Base-by-base conservation (phyloP, 345 rosid species). In the Melaleuca alternifolia region DNA sequence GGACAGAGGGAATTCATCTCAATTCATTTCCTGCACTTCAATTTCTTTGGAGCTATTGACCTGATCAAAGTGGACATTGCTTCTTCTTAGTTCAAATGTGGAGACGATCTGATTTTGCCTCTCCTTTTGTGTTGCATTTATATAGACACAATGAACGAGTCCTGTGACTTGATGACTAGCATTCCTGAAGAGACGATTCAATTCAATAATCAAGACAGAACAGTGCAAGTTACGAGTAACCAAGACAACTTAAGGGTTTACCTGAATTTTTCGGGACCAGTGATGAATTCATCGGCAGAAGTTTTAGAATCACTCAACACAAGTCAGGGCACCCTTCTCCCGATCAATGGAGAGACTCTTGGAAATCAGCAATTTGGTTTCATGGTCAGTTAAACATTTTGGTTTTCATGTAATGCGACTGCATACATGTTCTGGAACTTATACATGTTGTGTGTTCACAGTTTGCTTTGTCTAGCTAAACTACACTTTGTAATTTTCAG, bases 351-450 rank as follows among this genome's bases (percentile, higher is more conserved):
- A 28, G 85, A 93, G 87, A 92, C 83, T 88, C 89, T 83, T 54
- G 94, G 93, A 37, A 94, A 94, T 88, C 95, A 94, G 52, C 93
- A 94, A 88, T 97, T 95, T 87, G 96, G 97, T 50, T 97, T 94
- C 89, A 85, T 89, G 97, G 98, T 94, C 51, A 89, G 93, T 89
- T 41, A 41, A 41, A 41, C 2, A 41, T 41, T 41, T 41, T 41
- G 41, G 41, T 41, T 41, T 41, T 41, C 41, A 41, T 41, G 41
- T 41, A 41, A 41, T 41, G 41, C 41, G 41, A 41, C 41, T 41
- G 41, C 41, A 41, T 41, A 41, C 41, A 2, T 41, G 41, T 41
- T 41, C 2, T 41, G 41, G 41, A 41, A 41, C 41, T 41, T 41
- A 2, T 4, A 41, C 41, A 41, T 41, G 41, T 41, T 41, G 41